Evolutionary conservation across 768 basidiomycete species (phyloP).

Genomic region (Termitomyces eurrhizus): DNA sequence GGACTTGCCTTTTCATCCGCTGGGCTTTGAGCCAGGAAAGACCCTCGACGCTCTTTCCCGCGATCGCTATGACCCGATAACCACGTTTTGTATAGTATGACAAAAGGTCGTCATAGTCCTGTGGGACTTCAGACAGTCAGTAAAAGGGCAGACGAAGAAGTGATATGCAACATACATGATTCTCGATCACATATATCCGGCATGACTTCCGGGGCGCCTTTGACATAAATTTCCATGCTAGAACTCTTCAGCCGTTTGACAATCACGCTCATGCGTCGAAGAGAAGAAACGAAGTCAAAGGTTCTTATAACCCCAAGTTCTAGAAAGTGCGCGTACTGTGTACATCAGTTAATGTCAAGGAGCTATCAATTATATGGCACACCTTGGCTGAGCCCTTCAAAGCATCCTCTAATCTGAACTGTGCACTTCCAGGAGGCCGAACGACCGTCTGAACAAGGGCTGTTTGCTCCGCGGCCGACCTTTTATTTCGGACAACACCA

Average conservation of each 20-base stretch:
- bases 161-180: conserved; percentile 63
- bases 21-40: conserved; percentile 97
- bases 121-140: conserved; percentile 60
- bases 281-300: conserved; percentile 92
- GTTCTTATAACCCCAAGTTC: conserved; percentile 95
- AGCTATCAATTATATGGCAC: conserved; percentile 12
- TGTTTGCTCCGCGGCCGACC: conserved; percentile 64
- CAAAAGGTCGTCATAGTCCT: conserved; percentile 93
- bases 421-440: conserved; percentile 88
- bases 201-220: conserved; percentile 99
- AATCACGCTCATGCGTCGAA: conserved; percentile 96
- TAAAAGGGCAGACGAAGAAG: neutral
- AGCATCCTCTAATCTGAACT: conserved; percentile 92
- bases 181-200: conserved; percentile 86
- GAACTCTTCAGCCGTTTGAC: conserved; percentile 91
- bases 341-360: neutral
- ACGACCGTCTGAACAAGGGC: conserved; percentile 96
- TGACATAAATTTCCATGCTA: conserved; percentile 98
- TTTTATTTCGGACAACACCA: conserved; percentile 64
- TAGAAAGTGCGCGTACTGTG: conserved; percentile 91
- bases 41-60: conserved; percentile 91
- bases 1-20: conserved; percentile 80
- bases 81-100: conserved; percentile 97
- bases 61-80: conserved; percentile 96
- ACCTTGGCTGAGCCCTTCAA: conserved; percentile 81